Evolutionary conservation across 2,329 filamentous ascomycete species (phyloP).

Genomic region (Cryphonectria carpinicola): DNA sequence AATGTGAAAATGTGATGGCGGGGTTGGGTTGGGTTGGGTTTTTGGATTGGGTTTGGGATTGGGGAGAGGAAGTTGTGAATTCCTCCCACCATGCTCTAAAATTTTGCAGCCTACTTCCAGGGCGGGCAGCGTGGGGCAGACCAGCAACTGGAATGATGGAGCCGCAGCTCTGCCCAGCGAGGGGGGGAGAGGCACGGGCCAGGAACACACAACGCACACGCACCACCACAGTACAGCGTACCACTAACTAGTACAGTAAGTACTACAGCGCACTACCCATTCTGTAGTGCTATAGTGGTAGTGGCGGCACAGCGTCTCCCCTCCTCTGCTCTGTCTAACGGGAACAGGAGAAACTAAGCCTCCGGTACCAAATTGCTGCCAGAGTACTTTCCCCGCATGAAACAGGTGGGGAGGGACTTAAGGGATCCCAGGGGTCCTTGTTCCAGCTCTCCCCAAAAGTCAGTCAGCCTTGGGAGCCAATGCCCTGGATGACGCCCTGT

Average conservation of each 20-base stretch:
- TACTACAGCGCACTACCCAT: neutral
- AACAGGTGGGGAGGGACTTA: slow-evolving; percentile 1
- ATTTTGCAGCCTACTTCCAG: slow-evolving; percentile 27
- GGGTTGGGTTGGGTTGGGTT: slow-evolving; percentile 17
- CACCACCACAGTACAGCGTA: neutral
- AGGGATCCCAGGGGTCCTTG: neutral
- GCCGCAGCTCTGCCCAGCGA: neutral
- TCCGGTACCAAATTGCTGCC: neutral
- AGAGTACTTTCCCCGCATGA: slow-evolving; percentile 4
- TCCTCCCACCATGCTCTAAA: slow-evolving; percentile 23
- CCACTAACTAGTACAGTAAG: neutral
- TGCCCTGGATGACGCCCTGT: neutral
- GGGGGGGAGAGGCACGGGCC: slow-evolving; percentile 9
- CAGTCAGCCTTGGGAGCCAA: neutral
- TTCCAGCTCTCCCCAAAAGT: slow-evolving; percentile 1
- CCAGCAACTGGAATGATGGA: slow-evolving; percentile 1
- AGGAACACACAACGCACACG: neutral
- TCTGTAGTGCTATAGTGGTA: neutral
- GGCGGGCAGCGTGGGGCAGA: slow-evolving; percentile 7
- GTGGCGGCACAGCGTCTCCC: neutral
- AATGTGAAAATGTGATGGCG: slow-evolving; percentile 8
- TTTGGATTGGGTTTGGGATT: neutral
- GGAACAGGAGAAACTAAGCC: slow-evolving; percentile 14
- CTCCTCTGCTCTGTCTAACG: neutral
- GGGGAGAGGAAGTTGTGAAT: slow-evolving; percentile 6